Conservation (phyloP, 768 basidiomycete genomes). For the Phylloporus scabripes region DNA sequence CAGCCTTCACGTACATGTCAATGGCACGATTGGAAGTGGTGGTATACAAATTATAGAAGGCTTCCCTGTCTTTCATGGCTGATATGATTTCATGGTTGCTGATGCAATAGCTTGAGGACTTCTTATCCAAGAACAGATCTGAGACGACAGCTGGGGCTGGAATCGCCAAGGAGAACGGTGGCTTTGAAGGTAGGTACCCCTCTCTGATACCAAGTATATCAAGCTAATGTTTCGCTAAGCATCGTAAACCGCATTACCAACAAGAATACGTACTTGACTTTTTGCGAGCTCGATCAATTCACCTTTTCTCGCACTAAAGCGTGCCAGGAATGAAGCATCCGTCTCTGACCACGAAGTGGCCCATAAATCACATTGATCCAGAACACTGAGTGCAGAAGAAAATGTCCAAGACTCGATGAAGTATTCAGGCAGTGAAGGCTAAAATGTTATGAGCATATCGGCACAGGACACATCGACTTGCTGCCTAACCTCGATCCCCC, state of each 20-base stretch:
- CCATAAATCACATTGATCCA: slow-evolving; percentile 78
- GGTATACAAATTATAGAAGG: slow-evolving; percentile 77
- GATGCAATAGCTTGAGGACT: slow-evolving; percentile 34
- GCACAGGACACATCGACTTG: not conserved
- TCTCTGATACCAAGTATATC: slow-evolving; percentile 75
- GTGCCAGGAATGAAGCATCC: slow-evolving; percentile 41
- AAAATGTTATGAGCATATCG: slow-evolving; percentile 16
- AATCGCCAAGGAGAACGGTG: slow-evolving; percentile 66
- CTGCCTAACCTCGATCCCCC: slow-evolving; percentile 62
- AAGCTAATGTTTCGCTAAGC: slow-evolving; percentile 45
- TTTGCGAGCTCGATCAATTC: slow-evolving; percentile 87
- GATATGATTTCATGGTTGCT: slow-evolving; percentile 57
- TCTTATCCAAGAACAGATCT: slow-evolving; percentile 19
- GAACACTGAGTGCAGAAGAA: slow-evolving; percentile 78
- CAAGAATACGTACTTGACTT: slow-evolving; percentile 57
- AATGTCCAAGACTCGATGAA: slow-evolving; percentile 95
- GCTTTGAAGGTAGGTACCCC: slow-evolving; percentile 62
- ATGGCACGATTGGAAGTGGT: slow-evolving; percentile 74
- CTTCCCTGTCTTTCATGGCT: slow-evolving; percentile 48
- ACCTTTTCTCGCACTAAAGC: slow-evolving; percentile 74
- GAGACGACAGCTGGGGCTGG: slow-evolving; percentile 9
- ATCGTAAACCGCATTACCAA: not conserved
- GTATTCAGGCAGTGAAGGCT: slow-evolving; percentile 53
- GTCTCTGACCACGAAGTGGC: slow-evolving; percentile 39
- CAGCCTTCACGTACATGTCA: slow-evolving; percentile 77